A percentile compares a stretch with the other conserved stretches of the same genome.
Evolutionary conservation across 768 basidiomycete species (phyloP).

Genomic region (Boletus huronensis): DNA sequence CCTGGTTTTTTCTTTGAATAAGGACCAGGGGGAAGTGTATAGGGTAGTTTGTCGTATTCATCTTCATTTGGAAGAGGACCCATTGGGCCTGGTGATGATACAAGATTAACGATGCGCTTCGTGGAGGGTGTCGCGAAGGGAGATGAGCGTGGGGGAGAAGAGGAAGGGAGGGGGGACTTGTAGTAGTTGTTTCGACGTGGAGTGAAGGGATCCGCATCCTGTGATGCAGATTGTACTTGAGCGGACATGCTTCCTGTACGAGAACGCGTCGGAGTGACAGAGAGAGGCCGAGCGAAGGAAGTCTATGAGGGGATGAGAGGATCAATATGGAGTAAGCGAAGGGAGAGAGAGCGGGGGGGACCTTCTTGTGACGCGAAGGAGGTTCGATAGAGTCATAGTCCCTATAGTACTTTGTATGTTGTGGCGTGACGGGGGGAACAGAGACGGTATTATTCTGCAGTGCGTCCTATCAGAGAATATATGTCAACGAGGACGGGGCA

Average conservation of each 20-base stretch:
- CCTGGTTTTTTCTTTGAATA: slow-evolving; percentile 79
- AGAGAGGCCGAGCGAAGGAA: slow-evolving; percentile 38
- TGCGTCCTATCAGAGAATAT: slow-evolving; percentile 21
- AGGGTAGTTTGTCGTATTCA: slow-evolving; percentile 66
- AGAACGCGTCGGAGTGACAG: slow-evolving; percentile 42
- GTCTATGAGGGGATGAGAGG: slow-evolving; percentile 6
- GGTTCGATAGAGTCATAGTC: slow-evolving; percentile 34
- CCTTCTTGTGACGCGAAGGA: slow-evolving; percentile 31
- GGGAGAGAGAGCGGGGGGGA: slow-evolving; percentile 2
- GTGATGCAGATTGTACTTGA: slow-evolving; percentile 25
- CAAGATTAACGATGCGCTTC: slow-evolving; percentile 61
- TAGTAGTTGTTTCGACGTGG: slow-evolving; percentile 44
- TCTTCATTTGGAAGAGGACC: slow-evolving; percentile 59
- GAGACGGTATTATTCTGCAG: slow-evolving; percentile 27
- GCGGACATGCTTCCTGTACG: slow-evolving; percentile 31
- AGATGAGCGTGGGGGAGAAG: slow-evolving; percentile 58
- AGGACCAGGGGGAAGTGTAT: slow-evolving; percentile 78
- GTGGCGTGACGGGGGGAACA: slow-evolving; percentile 51
- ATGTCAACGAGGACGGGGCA: slow-evolving; percentile 17
- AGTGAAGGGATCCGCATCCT: slow-evolving; percentile 45
- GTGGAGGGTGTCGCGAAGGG: slow-evolving; percentile 60
- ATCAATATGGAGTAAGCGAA: slow-evolving; percentile 1
- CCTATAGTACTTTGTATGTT: slow-evolving; percentile 59
- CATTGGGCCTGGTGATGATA: slow-evolving; percentile 84
- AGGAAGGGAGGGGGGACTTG: slow-evolving; percentile 53